Evolutionary conservation across 139 green algal species (phyloP), one percentile per base, ranked within the genome.

Genomic region (Volvox africanus): DNA sequence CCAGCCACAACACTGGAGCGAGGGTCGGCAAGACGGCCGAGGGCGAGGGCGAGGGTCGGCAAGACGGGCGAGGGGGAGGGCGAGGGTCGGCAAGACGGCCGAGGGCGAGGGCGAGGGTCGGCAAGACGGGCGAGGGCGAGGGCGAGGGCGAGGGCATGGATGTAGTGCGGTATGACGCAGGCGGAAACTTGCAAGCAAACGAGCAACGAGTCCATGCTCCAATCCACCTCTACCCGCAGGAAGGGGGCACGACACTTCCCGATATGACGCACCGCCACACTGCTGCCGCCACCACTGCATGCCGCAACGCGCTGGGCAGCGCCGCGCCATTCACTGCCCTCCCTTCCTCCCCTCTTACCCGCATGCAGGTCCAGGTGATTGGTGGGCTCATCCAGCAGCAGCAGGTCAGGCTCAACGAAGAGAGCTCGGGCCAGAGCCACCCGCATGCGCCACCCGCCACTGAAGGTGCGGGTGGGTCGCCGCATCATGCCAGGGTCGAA

Each of bases 331-430:
- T 9, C 44, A 5, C 44, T 5, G 5, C 9, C 5, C 44, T 55
- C 5, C 44, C 44, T 14, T 9, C 17, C 5, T 24, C 77, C 13
- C 9, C 22, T 9, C 89, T n/a, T 85, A 95, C 93, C 93, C 37
- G 94, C 94, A 80, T 96, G 93, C 17, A 96, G 88, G 89, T 96
- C 95, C 89, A 97, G 76, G 81, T 97, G 95, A 79, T 95, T 96
- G 19, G 94, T 96, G 0, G 93, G 94, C 92, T 95, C 94, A 85
- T 99, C 98, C 89, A 99, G 96, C 88, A 99, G 94, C 92, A 99
- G 96, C 78, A 99, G 96, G 82, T 97, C 95, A 0, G 95, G 95
- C 89, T 96, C 91, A 77, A 97, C 95, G 91, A 98, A 99, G 77
- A 99, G 92, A 55, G 97, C 97, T 2, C 96, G 89, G 12, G 97